phyloP scores from a whole-genome alignment of 1,284 basidiomycete species.

The Boletus sp. region DNA sequence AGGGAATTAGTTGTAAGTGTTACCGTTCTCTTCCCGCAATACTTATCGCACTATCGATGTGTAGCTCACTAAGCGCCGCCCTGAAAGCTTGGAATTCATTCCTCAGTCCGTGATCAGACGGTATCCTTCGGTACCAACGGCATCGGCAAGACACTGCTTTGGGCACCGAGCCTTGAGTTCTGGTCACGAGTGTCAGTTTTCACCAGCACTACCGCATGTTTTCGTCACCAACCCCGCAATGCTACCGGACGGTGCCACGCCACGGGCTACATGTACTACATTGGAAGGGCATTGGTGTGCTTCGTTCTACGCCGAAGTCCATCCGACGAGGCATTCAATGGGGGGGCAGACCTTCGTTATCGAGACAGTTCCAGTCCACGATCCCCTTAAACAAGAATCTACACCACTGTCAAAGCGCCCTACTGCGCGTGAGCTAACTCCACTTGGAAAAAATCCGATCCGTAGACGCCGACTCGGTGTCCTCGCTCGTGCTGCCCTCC shows the following conservation, averaged over 20 bases:
- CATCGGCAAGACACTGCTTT: slow-evolving; percentile 1
- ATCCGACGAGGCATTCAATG: neutral
- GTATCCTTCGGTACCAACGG: slow-evolving; percentile 14
- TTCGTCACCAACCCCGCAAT: slow-evolving; percentile 3
- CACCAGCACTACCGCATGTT: neutral
- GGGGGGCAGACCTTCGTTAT: neutral
- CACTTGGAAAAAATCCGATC: neutral
- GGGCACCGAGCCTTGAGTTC: neutral
- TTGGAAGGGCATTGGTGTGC: slow-evolving; percentile 1
- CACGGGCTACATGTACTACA: slow-evolving; percentile 4
- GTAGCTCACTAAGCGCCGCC: slow-evolving; percentile 17
- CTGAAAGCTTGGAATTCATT: slow-evolving; percentile 25
- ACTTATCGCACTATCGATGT: neutral
- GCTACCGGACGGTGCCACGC: slow-evolving; percentile 1
- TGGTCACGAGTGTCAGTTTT: slow-evolving; percentile 4
- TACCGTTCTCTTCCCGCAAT: neutral
- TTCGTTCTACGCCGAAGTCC: slow-evolving; percentile 2
- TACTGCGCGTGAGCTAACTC: neutral
- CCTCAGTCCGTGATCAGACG: slow-evolving; percentile 29
- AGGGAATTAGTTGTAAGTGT: slow-evolving; percentile 13
- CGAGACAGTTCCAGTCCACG: neutral
- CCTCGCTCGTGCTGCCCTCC: slow-evolving; percentile 23
- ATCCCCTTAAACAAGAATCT: neutral
- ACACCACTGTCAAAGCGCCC: neutral
- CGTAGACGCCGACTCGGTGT: slow-evolving; percentile 16